phyloP scores from a whole-genome alignment of 352 stramenopile species.

The Phytophthora colocasiae region DNA sequence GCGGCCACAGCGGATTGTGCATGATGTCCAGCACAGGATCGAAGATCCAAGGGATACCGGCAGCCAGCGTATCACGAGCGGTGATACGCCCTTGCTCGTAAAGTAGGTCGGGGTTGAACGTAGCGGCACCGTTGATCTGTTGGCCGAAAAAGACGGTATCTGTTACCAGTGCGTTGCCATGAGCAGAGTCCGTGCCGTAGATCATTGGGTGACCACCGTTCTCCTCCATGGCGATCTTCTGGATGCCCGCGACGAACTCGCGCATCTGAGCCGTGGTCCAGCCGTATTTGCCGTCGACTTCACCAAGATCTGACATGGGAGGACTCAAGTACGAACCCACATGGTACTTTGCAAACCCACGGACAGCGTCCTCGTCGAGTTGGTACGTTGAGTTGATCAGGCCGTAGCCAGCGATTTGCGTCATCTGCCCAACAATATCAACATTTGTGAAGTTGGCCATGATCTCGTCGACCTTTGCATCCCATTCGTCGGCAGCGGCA shows the following conservation, averaged over 20 bases:
- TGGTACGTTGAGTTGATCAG: constrained; percentile 66
- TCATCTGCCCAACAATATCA: constrained; percentile 86
- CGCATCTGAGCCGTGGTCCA: constrained; percentile 71
- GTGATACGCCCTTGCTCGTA: constrained; percentile 51
- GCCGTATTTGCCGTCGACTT: constrained; percentile 21
- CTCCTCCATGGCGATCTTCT: constrained; percentile 77
- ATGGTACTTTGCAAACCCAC: constrained; percentile 68
- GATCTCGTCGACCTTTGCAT: constrained; percentile 31
- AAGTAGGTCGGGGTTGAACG: constrained; percentile 82
- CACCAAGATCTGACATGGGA: constrained; percentile 11
- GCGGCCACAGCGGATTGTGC: constrained; percentile 82
- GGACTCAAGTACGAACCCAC: constrained; percentile 90
- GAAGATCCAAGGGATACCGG: constrained; percentile 90
- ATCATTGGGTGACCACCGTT: constrained; percentile 68
- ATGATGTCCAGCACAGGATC: constrained; percentile 80
- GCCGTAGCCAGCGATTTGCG: constrained; percentile 80
- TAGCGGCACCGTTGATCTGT: constrained; percentile 83
- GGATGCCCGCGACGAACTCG: constrained; percentile 64
- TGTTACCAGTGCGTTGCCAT: constrained; percentile 84
- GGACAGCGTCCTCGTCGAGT: constrained; percentile 61
- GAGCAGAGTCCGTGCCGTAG: constrained; percentile 88
- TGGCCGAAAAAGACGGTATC: constrained; percentile 84
- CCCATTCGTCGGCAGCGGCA: constrained; percentile 27
- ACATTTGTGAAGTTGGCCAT: constrained; percentile 31
- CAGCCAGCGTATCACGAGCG: constrained; percentile 69